Base-by-base conservation (phyloP, 2,329 filamentous ascomycete species). In the Sporothrix globosa region DNA sequence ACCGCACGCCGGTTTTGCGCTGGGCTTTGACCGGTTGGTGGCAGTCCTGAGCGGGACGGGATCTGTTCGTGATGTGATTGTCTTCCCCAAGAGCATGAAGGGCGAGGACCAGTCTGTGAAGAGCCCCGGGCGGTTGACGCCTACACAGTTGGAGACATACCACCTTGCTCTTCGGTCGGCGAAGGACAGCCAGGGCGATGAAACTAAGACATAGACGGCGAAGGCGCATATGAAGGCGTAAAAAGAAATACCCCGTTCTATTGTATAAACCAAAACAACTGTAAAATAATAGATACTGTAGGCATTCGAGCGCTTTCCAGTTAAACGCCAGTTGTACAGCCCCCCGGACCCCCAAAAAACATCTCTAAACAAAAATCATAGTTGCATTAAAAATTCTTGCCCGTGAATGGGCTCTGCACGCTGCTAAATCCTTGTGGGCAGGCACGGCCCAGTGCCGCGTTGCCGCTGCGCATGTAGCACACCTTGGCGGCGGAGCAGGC, bases 11-110 rank as follows among this genome's bases (percentile, higher is more conserved):
- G 96, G 96, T 0, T 91, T 99, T 73, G 96, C 96, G 0, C 82
- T 99, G 19, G 96, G 96, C 0, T 97, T 97, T 78, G 96, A 99
- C 79, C 86, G 96, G 4, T 80, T 99, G 65, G 85, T 96, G 52
- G 91, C 95, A 0, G 83, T 97, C 0, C 87, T 99, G 84, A 87
- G 91, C 27, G 91, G 90, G 1, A 90, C 87, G 44, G 85, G 91
- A 13, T 93, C 91, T 1, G 91, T 99, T 3, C 85, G 92, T 72
- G 95, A 99, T 81, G 95, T 99, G 1, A 97, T 99, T 79, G 94
- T 94, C 0, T 99, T 99, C 77, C 96, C 96, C 0, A 99, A 99
- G 83, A 94, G 88, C 73, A 93, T 93, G 72, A 93, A 90, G 78
- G 94, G 96, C 0, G 92, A 97, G 77, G 96, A 99, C 81, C 80